Evolutionary conservation across 1,139 yeast species (phyloP).

Genomic region (Saccharomyces hybrid): DNA sequence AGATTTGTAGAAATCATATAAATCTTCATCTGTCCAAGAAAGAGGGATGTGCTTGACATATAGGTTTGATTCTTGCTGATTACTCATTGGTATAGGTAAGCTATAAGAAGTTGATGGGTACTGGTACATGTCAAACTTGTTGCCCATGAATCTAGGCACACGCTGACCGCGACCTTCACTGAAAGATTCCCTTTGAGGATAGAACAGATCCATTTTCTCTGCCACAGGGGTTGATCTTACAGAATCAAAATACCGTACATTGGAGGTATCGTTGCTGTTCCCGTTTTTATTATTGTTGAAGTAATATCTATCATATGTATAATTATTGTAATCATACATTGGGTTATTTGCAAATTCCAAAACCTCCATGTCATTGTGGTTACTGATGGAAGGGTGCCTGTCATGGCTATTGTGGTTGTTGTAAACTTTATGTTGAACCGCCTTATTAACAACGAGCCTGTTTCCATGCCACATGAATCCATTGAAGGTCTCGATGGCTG

Average conservation of each 20-base stretch:
- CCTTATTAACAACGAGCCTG: conserved; percentile 28
- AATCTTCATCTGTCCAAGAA: conserved; percentile 27
- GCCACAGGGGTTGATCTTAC: background rate
- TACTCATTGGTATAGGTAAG: conserved; percentile 28
- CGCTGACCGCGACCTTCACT: conserved; percentile 5
- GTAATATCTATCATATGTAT: background rate
- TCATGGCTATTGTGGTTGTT: background rate
- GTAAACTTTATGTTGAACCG: conserved; percentile 20
- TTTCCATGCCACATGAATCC: conserved; percentile 24
- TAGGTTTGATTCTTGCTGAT: conserved; percentile 31
- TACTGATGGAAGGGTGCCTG: background rate
- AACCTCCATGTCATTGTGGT: background rate
- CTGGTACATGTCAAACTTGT: conserved; percentile 7
- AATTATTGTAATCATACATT: background rate
- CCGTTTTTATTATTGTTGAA: background rate
- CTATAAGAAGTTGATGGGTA: conserved; percentile 8
- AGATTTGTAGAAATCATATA: conserved; percentile 25
- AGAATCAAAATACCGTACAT: background rate
- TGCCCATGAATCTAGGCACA: conserved; percentile 3
- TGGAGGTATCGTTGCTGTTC: background rate
- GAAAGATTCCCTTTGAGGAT: conserved; percentile 2
- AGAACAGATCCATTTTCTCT: background rate
- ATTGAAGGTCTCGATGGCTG: conserved; percentile 36
- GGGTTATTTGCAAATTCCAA: background rate
- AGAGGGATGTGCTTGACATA: conserved; percentile 31